phyloP scores from a whole-genome alignment of 805 yeast genomes.

The Spathaspora sp. region DNA sequence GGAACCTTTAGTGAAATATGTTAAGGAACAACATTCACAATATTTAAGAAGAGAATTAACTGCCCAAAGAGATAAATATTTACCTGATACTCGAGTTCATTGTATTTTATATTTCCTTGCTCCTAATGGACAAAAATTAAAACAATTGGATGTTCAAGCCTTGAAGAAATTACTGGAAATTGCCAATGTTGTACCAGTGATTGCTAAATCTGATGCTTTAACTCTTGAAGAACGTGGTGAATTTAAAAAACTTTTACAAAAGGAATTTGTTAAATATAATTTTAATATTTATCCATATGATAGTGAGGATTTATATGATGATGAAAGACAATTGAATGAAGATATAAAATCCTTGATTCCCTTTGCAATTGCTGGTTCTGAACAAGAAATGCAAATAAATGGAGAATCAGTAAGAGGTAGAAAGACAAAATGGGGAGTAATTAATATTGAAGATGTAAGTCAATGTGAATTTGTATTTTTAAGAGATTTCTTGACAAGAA shows the following conservation, averaged over 20 bases:
- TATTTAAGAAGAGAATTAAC: slow-evolving; percentile 91
- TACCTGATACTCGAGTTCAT: slow-evolving; percentile 89
- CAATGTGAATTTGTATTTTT: slow-evolving; percentile 95
- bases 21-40: slow-evolving; percentile 91
- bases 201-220: slow-evolving; percentile 89
- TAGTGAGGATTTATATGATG: slow-evolving; percentile 61
- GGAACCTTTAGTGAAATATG: slow-evolving; percentile 93
- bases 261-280: slow-evolving; percentile 68
- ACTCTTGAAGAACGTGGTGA: slow-evolving; percentile 79
- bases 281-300: slow-evolving; percentile 85
- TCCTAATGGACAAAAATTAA: slow-evolving; percentile 85
- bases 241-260: slow-evolving; percentile 74
- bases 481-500: slow-evolving; percentile 90
- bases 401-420: slow-evolving; percentile 87
- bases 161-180: slow-evolving; percentile 82
- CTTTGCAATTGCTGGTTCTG: slow-evolving; percentile 92
- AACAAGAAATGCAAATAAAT: slow-evolving; percentile 65
- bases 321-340: slow-evolving; percentile 68
- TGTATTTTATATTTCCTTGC: slow-evolving; percentile 87
- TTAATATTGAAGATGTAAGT: slow-evolving; percentile 88
- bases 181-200: slow-evolving; percentile 91
- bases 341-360: slow-evolving; percentile 78
- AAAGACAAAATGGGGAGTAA: slow-evolving; percentile 89
- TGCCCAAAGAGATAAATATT: slow-evolving; percentile 82
- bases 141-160: slow-evolving; percentile 77